Evolutionary conservation across 306 rosid genomes (phyloP), one percentile per base, ranked within the genome.

Genomic region (Medicago lupulina): DNA sequence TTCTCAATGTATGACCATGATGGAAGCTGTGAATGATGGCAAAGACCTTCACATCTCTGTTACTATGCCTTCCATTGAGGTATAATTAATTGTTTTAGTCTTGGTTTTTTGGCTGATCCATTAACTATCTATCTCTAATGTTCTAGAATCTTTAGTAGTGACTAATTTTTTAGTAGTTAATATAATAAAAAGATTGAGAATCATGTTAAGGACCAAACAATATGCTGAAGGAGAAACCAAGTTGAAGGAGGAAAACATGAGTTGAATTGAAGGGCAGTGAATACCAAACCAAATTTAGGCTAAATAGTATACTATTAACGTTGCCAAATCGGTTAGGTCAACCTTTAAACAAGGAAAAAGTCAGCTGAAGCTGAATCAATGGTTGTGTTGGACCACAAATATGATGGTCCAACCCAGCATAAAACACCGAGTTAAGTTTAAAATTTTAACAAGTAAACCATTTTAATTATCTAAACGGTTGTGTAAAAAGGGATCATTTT

Each of bases 31-130:
- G 9, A 92, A 95, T 61, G 71, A 87, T 66, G 96, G 92, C 39
- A 85, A 83, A 39, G 98, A 92, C 80, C 96, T 95, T 70, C 98
- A 95, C 40, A 55, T 92, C 66, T 94, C 97, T 21, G 98, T 92
- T 59, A 87, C 96, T 59, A 94, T 94, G 98, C 98, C 98, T 60
- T 95, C 92, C 12, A 57, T 95, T 40, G 97, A 95, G 93, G 98
- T 92, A 73, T 40, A n/a, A n/a, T n/a, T n/a, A n/a, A n/a, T n/a
- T 34, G 2, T 23, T 65, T 65, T 18, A 28, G 6, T 55, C 63
- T 28, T 28, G 5, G 9, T 17, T 63, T 9, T 23, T 21, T 25
- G 10, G 16, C 40, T 11, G 8, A 5, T 36, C 12, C 13, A 44
- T 49, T 21, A 47, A 40, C n/a, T n/a, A n/a, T 64, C 6, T 34